A percentile compares a stretch with the other conserved stretches of the same genome.
Conservation (phyloP, 441 rosid species). For the Populus hybrid region DNA sequence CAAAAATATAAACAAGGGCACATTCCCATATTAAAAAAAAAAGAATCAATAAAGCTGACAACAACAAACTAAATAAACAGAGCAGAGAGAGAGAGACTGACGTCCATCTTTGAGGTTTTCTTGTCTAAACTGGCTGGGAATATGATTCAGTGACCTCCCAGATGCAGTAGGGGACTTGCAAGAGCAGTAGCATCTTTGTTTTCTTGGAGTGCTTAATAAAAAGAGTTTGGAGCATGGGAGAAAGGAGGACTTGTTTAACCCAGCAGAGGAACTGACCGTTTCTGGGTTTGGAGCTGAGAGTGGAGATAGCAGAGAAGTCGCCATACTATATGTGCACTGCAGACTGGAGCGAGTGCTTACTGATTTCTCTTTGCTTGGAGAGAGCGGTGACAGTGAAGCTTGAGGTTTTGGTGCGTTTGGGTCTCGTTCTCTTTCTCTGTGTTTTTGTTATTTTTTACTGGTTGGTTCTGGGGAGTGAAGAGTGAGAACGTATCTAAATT, state of each 20-base stretch:
- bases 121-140: constrained; percentile 71
- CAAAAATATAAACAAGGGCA: neutral
- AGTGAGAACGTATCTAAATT: neutral
- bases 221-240: constrained; percentile 40
- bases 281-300: constrained; percentile 42
- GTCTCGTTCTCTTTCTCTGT: too few relatives aligned
- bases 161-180: constrained; percentile 36
- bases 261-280: constrained; percentile 18
- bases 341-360: too few relatives aligned
- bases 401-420: neutral
- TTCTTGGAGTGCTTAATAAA: constrained; percentile 25
- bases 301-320: constrained; percentile 49
- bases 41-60: neutral
- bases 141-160: constrained; percentile 32
- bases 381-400: constrained; percentile 1
- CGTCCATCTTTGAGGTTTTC: constrained; percentile 78
- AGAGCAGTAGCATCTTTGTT: constrained; percentile 18
- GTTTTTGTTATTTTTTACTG: too few relatives aligned
- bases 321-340: constrained; percentile 30
- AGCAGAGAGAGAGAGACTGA: constrained; percentile 24
- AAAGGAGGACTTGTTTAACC: constrained; percentile 42
- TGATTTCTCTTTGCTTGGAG: neutral
- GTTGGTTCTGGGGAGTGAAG: neutral
- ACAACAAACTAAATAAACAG: neutral
- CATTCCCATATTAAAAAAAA: neutral